These are phyloP conservation scores for Rhizophora apiculata DNA, from an alignment of 345 rosid species.

Conservation along the genomic window DNA sequence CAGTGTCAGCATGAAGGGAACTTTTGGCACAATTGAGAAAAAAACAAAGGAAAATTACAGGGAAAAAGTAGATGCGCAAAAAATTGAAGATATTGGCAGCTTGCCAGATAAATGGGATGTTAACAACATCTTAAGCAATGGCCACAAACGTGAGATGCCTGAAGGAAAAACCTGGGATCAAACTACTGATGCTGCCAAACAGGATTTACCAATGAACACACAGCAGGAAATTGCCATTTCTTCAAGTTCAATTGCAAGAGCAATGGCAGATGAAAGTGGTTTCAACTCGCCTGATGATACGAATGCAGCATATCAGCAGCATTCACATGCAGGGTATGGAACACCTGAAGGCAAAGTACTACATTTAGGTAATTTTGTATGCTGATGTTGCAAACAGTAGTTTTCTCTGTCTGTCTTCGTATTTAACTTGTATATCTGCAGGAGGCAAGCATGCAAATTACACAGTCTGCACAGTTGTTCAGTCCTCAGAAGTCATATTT, in stretches of 20 bases:
- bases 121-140: conserved; percentile 2
- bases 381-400: background rate
- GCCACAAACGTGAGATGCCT: background rate
- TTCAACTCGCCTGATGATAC: conserved; percentile 13
- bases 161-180: conserved; percentile 1
- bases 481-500: conserved; percentile 18
- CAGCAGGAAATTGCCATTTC: conserved; percentile 6
- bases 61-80: too few species aligned
- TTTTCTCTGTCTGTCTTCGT: background rate
- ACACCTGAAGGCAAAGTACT: conserved; percentile 19
- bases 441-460: background rate
- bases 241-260: conserved; percentile 25
- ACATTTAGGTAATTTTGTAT: background rate
- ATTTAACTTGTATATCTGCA: background rate
- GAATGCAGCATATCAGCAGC: conserved; percentile 7
- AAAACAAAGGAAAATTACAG: conserved; percentile 12
- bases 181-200: background rate
- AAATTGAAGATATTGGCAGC: too few species aligned
- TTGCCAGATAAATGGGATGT: background rate
- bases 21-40: conserved; percentile 8
- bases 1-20: background rate
- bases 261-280: conserved; percentile 20
- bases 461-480: background rate
- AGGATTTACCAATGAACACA: conserved; percentile 3
- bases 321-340: conserved; percentile 8